These are phyloP conservation scores for Malus fusca DNA, from an alignment of 306 rosid genomes.

Conservation along the genomic window DNA sequence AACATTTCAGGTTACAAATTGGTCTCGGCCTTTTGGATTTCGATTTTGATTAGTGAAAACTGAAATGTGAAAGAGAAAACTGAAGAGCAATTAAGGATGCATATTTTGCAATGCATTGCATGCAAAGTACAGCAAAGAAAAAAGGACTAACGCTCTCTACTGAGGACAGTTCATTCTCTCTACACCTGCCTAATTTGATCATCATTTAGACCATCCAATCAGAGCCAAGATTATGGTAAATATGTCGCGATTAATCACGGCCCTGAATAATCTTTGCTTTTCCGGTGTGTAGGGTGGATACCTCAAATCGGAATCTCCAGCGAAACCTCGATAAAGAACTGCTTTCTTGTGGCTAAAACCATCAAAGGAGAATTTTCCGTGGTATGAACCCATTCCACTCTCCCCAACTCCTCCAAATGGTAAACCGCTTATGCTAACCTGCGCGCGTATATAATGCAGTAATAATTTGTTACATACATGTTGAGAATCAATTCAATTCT, in stretches of 20 bases:
- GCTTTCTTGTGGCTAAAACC: slow-evolving; percentile 73
- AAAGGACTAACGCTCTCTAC: not conserved
- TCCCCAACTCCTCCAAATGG: slow-evolving; percentile 92
- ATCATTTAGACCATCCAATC: slow-evolving; percentile 25
- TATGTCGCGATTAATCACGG: slow-evolving; percentile 41
- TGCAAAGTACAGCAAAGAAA: not conserved
- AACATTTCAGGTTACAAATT: too few relatives aligned
- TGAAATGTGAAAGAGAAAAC: not conserved
- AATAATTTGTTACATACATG: not conserved
- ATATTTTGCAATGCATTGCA: not conserved
- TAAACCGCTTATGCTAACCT: slow-evolving; percentile 55
- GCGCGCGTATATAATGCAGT: slow-evolving; percentile 1
- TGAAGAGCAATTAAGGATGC: not conserved
- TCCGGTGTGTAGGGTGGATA: slow-evolving; percentile 69
- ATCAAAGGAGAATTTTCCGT: slow-evolving; percentile 77
- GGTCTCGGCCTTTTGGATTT: too few relatives aligned
- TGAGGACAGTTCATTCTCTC: not conserved
- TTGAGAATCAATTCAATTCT: too few relatives aligned
- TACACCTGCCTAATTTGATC: not conserved
- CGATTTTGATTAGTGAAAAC: not conserved
- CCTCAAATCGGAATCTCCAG: slow-evolving; percentile 49
- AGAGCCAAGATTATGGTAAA: slow-evolving; percentile 31
- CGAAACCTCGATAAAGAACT: slow-evolving; percentile 61
- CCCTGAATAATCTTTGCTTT: slow-evolving; percentile 52
- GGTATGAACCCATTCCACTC: slow-evolving; percentile 85